phyloP scores from a whole-genome alignment of 1,284 basidiomycete species.

The Moesziomyces antarcticus region DNA sequence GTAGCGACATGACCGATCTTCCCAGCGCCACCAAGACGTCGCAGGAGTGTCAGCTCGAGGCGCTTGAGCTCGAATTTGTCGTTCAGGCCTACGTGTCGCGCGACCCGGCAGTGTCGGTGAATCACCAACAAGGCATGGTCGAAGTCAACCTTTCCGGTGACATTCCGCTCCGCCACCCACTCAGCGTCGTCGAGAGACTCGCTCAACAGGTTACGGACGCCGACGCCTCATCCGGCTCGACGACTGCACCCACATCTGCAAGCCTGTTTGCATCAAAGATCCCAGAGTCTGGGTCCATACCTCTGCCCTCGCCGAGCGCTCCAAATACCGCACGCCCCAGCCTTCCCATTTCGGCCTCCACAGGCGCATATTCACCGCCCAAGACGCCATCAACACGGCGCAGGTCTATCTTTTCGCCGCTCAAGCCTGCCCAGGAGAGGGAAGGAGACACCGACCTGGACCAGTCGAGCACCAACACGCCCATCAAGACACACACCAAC shows the following conservation, averaged over 20 bases:
- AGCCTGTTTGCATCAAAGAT: slow-evolving; percentile 26
- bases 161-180: slow-evolving; percentile 40
- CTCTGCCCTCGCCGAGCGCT: slow-evolving; percentile 38
- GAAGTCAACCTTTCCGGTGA: slow-evolving; percentile 44
- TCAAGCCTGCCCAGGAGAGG: slow-evolving; percentile 40
- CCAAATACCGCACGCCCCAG: slow-evolving; percentile 15
- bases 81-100: slow-evolving; percentile 36
- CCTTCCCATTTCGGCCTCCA: background rate
- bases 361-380: slow-evolving; percentile 12
- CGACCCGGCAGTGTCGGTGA: slow-evolving; percentile 42
- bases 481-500: slow-evolving; percentile 21
- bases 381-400: slow-evolving; percentile 15
- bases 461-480: slow-evolving; percentile 28
- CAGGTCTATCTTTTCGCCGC: slow-evolving; percentile 39
- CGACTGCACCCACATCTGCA: background rate
- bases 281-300: slow-evolving; percentile 23
- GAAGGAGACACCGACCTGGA: slow-evolving; percentile 42
- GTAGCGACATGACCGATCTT: slow-evolving; percentile 15
- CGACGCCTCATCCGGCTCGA: background rate
- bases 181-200: slow-evolving; percentile 35
- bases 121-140: slow-evolving; percentile 35
- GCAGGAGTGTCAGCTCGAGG: slow-evolving; percentile 43
- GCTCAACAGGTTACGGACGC: slow-evolving; percentile 29
- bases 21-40: slow-evolving; percentile 9
- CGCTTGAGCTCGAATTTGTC: slow-evolving; percentile 44